Conservation (phyloP, 2,329 filamentous ascomycete species). For the Nemania sp. region DNA sequence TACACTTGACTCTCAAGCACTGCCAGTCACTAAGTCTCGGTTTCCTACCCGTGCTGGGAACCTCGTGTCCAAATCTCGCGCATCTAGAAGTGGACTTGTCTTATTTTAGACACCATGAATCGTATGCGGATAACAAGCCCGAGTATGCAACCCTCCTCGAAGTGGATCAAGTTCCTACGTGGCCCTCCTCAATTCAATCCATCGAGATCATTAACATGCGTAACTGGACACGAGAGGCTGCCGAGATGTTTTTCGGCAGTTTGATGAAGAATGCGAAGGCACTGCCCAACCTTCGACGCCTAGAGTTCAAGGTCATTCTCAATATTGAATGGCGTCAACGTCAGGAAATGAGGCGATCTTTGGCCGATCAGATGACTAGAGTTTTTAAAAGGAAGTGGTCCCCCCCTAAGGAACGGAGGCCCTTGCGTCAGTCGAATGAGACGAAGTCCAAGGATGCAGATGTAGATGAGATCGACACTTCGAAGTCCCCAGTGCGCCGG, state of each 20-base stretch:
- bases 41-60: slow-evolving; percentile 76
- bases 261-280: slow-evolving; percentile 77
- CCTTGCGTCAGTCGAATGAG: slow-evolving; percentile 26
- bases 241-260: slow-evolving; percentile 82
- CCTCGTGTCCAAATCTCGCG: slow-evolving; percentile 76
- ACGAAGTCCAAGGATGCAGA: slow-evolving; percentile 11
- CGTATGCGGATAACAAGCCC: slow-evolving; percentile 78
- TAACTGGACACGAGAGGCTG: slow-evolving; percentile 76
- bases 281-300: slow-evolving; percentile 74
- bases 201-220: slow-evolving; percentile 83
- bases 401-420: slow-evolving; percentile 39
- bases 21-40: slow-evolving; percentile 82
- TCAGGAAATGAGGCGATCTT: slow-evolving; percentile 80
- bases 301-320: slow-evolving; percentile 82
- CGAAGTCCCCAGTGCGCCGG: slow-evolving; percentile 41
- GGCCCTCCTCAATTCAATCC: slow-evolving; percentile 78
- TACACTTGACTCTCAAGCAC: slow-evolving; percentile 77
- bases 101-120: slow-evolving; percentile 78
- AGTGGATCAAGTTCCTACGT: slow-evolving; percentile 75
- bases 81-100: slow-evolving; percentile 81
- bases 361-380: slow-evolving; percentile 76
- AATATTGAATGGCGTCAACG: slow-evolving; percentile 85
- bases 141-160: slow-evolving; percentile 77
- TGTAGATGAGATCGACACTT: slow-evolving; percentile 9
- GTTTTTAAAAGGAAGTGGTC: slow-evolving; percentile 63